Evolutionary conservation across 164 flowering plant species (phyloP).

Genomic region (Kingdonia uniflora): DNA sequence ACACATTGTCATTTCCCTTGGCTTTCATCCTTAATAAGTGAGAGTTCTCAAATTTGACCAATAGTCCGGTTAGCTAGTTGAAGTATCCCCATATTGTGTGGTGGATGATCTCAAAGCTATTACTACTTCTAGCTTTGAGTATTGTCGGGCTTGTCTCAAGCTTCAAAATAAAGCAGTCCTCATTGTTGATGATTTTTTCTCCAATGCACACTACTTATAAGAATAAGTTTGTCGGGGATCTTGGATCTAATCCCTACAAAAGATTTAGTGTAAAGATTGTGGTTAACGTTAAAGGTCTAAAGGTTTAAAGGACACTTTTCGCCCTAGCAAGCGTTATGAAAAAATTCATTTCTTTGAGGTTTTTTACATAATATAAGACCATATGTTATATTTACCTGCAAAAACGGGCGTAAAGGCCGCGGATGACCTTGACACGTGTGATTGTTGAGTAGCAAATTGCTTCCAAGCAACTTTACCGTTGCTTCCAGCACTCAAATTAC

Average conservation of each 20-base stretch:
- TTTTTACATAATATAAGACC: not conserved
- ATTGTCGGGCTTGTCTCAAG: constrained; percentile 35
- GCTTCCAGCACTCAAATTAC: constrained; percentile 74
- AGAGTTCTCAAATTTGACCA: constrained; percentile 67
- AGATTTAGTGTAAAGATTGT: not conserved
- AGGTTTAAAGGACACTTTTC: too few relatives aligned
- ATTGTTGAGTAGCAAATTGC: constrained; percentile 59
- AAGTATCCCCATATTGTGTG: constrained; percentile 85
- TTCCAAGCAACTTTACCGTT: constrained; percentile 79
- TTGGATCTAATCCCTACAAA: constrained; percentile 67
- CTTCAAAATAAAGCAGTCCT: too few relatives aligned
- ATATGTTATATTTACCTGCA: constrained; percentile 60
- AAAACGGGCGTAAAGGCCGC: constrained; percentile 68
- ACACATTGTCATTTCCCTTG: constrained; percentile 39
- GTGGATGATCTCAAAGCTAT: constrained; percentile 49
- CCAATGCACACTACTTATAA: constrained; percentile 64
- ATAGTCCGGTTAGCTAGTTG: constrained; percentile 78
- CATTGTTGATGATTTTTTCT: constrained; percentile 52
- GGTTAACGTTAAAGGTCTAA: too few relatives aligned
- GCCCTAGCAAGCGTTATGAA: too few relatives aligned
- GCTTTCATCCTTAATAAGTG: constrained; percentile 59
- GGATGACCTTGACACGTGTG: constrained; percentile 68
- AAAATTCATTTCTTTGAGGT: not conserved
- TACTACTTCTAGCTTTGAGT: constrained; percentile 48
- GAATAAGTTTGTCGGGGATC: constrained; percentile 66